Percentiles rank a stretch among this genome's conserved stretches.
Conservation (phyloP, 352 stramenopile genomes). For the Thalassiosira mediterranea region DNA sequence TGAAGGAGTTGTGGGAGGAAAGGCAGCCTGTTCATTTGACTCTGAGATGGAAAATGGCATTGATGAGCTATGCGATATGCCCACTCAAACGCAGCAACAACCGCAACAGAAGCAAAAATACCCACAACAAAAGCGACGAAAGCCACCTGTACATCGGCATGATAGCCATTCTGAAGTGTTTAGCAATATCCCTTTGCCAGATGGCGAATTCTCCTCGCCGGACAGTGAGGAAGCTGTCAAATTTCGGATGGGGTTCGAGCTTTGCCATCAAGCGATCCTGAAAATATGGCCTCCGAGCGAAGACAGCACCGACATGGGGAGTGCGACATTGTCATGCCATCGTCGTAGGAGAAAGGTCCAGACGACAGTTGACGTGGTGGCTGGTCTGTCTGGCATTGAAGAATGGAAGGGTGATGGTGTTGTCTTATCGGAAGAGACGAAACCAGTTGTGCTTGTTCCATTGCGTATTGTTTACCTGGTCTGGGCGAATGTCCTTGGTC, state of each 20-base stretch:
- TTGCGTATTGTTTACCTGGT: conserved; percentile 35
- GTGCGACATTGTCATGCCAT: neutral
- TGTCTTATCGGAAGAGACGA: neutral
- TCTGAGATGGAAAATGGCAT: no score
- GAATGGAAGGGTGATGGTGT: conserved; percentile 1
- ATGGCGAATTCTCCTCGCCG: conserved; percentile 37
- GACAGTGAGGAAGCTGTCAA: conserved; percentile 30
- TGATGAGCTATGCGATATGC: no score
- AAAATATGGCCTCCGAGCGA: conserved; percentile 30
- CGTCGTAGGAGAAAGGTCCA: neutral
- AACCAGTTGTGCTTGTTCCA: conserved; percentile 39
- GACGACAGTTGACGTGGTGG: neutral
- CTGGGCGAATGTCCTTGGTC: conserved; percentile 47
- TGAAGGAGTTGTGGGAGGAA: no score
- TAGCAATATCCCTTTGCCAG: conserved; percentile 36
- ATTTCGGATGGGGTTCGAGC: conserved; percentile 48
- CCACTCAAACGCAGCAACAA: no score
- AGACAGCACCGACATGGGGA: neutral
- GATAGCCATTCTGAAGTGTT: conserved; percentile 18
- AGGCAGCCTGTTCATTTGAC: no score
- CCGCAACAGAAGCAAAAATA: no score
- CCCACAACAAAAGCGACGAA: no score
- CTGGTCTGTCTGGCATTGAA: conserved; percentile 42
- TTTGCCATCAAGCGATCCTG: conserved; percentile 41
- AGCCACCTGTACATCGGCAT: no score